phyloP scores from a whole-genome alignment of 2,329 filamentous ascomycete genomes.

The Cladophialophora exuberans region DNA sequence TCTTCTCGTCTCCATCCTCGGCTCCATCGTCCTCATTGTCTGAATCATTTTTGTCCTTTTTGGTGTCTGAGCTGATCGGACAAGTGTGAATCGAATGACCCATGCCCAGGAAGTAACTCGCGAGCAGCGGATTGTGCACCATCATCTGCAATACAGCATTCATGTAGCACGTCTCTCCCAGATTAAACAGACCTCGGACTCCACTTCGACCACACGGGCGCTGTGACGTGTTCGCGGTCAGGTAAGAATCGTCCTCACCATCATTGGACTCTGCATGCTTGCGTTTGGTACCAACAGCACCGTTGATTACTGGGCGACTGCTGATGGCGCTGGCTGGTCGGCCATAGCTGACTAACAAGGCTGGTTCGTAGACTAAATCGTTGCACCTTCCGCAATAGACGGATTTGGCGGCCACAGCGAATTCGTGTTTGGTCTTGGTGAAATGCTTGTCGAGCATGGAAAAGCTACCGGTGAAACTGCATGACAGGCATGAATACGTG shows the following conservation, averaged over 20 bases:
- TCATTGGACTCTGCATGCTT: conserved; percentile 40
- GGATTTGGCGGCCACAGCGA: conserved; percentile 28
- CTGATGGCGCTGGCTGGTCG: conserved; percentile 7
- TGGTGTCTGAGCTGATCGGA: conserved; percentile 43
- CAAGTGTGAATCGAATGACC: conserved; percentile 83
- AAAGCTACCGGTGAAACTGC: conserved; percentile 27
- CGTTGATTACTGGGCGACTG: conserved; percentile 11
- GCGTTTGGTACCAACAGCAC: conserved; percentile 43
- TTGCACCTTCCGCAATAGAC: conserved; percentile 32
- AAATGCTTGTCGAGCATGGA: conserved; percentile 30
- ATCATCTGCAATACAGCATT: conserved; percentile 93
- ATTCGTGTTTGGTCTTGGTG: conserved; percentile 29
- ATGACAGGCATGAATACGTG: conserved; percentile 31
- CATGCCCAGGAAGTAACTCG: conserved; percentile 89
- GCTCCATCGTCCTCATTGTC: conserved; percentile 30
- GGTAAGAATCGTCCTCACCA: conserved; percentile 62
- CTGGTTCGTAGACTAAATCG: conserved; percentile 33
- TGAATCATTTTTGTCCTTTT: conserved; percentile 33
- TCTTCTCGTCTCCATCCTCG: conserved; percentile 22
- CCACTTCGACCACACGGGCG: conserved; percentile 85
- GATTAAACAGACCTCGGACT: conserved; percentile 91
- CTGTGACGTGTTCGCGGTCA: conserved; percentile 39
- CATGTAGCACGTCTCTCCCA: conserved; percentile 98
- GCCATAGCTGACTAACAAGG: conserved; percentile 17
- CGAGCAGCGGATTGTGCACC: conserved; percentile 88